phyloP scores from a whole-genome alignment of 1,284 basidiomycete genomes.

The Ganoderma multipileum region DNA sequence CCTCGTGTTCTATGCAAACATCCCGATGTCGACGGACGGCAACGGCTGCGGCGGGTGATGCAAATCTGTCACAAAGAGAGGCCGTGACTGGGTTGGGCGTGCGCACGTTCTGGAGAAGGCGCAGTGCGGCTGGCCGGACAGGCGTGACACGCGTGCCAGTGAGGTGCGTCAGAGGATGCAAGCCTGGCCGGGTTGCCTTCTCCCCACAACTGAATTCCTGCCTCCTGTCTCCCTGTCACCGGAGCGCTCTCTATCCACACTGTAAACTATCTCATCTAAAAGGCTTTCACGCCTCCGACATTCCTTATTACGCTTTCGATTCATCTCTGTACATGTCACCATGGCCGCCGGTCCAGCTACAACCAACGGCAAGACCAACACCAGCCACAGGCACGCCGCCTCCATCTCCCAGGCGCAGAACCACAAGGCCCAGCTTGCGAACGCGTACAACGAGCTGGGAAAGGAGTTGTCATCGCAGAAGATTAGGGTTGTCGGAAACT shows the following conservation, averaged over 20 bases:
- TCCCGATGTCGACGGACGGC: neutral
- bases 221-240: constrained; percentile 1
- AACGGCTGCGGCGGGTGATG: constrained; percentile 11
- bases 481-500: constrained; percentile 93
- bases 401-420: constrained; percentile 70
- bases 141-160: neutral
- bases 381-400: constrained; percentile 67
- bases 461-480: constrained; percentile 91
- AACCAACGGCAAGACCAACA: constrained; percentile 41
- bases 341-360: constrained; percentile 42
- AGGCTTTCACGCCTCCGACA: constrained; percentile 44
- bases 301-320: constrained; percentile 39
- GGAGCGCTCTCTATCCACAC: constrained; percentile 16
- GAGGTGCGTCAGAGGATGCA: neutral
- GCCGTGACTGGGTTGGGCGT: neutral
- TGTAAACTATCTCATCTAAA: constrained; percentile 26
- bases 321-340: constrained; percentile 46
- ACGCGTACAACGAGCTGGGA: constrained; percentile 96
- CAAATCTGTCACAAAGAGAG: constrained; percentile 1
- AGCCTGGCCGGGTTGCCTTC: constrained; percentile 6
- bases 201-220: constrained; percentile 12
- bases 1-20: neutral
- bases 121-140: neutral
- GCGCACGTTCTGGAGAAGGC: neutral
- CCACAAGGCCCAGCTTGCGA: constrained; percentile 86